These are phyloP conservation scores for Pulveroboletus sp. DNA, from an alignment of 768 basidiomycete species.

Conservation along the genomic window DNA sequence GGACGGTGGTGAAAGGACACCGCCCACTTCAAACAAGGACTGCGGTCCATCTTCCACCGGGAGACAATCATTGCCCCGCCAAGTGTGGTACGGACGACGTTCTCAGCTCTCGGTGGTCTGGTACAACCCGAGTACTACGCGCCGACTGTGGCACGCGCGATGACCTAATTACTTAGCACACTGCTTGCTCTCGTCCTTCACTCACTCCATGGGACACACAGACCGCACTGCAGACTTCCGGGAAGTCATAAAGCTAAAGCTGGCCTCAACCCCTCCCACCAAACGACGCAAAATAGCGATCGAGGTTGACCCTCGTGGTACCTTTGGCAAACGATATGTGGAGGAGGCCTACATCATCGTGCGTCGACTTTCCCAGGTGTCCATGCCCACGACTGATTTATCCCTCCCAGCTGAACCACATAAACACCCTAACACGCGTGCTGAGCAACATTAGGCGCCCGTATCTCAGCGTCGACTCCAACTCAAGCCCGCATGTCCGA, in stretches of 20 bases:
- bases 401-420: conserved; percentile 59
- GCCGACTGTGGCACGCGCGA: neutral
- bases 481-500: conserved; percentile 46
- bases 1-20: conserved; percentile 48
- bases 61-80: conserved; percentile 17
- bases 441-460: conserved; percentile 74
- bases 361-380: conserved; percentile 12
- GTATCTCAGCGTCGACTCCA: conserved; percentile 77
- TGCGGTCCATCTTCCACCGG: conserved; percentile 32
- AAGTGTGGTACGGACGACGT: conserved; percentile 16
- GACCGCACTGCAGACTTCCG: conserved; percentile 64
- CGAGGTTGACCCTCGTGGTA: conserved; percentile 36
- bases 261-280: conserved; percentile 36
- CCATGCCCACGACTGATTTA: neutral
- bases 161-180: neutral
- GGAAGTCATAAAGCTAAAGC: conserved; percentile 45
- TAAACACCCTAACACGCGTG: conserved; percentile 65
- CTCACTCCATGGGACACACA: conserved; percentile 45
- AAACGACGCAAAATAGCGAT: conserved; percentile 47
- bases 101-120: conserved; percentile 22
- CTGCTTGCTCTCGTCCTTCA: neutral
- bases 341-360: conserved; percentile 74
- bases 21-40: conserved; percentile 76
- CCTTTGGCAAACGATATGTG: conserved; percentile 63
- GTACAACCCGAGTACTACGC: neutral